Evolutionary conservation across 352 stramenopile species (phyloP), one percentile per base, ranked within the genome.

Genomic region (Peronospora destructor): DNA sequence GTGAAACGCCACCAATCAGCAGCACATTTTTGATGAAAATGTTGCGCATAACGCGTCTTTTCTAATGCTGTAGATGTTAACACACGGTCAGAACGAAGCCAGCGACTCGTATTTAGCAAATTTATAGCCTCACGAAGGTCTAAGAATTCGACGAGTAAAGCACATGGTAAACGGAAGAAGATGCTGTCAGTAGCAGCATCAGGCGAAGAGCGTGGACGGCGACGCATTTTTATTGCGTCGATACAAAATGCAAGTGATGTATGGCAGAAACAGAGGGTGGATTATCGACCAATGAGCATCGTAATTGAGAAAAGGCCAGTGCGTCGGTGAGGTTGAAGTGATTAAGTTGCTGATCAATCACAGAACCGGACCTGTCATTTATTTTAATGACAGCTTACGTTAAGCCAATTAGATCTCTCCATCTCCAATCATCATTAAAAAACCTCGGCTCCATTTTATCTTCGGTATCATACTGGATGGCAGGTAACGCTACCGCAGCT

Each of bases 1-100:
- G 67, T 75, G 5, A 71, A 47, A 39, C 77, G 64, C 70, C 70
- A 81, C 70, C 70, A 81, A 44, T 81, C 70, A 12, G 70, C 70
- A 4, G 67, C 64, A 36, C 70, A 81, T 48, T 73, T 65, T 33
- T 77, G 56, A 45, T 76, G 59, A 45, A 81, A 81, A 41, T 81
- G 70, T 36, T 77, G 70, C 6, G 64, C 64, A 38, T 72, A 81
- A 6, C 64, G 67, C 7, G 58, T 71, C 47, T 72, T 74, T 51
- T 73, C 58, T 12, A 81, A 45, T 23, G 69, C 64, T 16, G 64
- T 73, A 19, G 61, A 30, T 30, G 64, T 76, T 45, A 76, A 28
- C n/a, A 77, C 64, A 45, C 58, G 55, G 51, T 81, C 70, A 11
- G 43, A 50, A 11, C 61, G 67, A 51, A 81, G 41, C 46, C 50